These are phyloP conservation scores for Grammothele lineata DNA, from an alignment of 768 basidiomycete genomes.

Conservation along the genomic window DNA sequence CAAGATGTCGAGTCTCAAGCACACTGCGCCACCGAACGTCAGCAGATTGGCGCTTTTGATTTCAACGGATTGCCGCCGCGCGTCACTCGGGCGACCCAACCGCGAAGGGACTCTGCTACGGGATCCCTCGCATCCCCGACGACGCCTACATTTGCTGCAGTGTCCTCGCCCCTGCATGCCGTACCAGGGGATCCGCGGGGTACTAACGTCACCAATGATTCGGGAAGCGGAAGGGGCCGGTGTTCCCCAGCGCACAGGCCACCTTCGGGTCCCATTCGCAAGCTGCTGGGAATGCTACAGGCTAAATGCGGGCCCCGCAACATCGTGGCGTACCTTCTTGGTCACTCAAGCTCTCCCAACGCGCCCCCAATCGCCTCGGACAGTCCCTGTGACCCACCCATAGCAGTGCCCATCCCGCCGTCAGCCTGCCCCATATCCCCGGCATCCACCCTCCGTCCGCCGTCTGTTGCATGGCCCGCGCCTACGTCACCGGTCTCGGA, in stretches of 20 bases:
- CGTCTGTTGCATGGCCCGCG: constrained; percentile 3
- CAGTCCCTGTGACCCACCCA: too few species aligned
- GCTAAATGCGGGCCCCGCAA: constrained; percentile 24
- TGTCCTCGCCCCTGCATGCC: too few species aligned
- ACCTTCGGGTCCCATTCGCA: background rate
- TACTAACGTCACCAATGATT: too few species aligned
- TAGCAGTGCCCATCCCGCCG: too few species aligned
- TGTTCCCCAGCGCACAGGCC: too few species aligned
- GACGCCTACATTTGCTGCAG: background rate
- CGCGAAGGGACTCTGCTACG: background rate
- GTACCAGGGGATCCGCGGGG: too few species aligned
- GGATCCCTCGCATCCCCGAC: background rate
- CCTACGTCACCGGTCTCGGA: constrained; percentile 5
- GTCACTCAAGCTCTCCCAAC: background rate
- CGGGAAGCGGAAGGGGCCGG: too few species aligned
- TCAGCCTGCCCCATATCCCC: constrained; percentile 8
- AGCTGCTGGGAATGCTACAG: constrained; percentile 17
- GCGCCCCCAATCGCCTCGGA: too few species aligned
- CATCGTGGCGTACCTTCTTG: constrained; percentile 15
- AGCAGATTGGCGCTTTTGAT: constrained; percentile 27
- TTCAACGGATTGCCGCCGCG: constrained; percentile 32
- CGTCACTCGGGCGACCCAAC: constrained; percentile 11
- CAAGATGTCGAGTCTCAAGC: constrained; percentile 17
- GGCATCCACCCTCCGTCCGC: constrained; percentile 5
- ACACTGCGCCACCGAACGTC: constrained; percentile 11